phyloP scores from a whole-genome alignment of 1,139 yeast genomes.

The Kodamaea sp. region DNA sequence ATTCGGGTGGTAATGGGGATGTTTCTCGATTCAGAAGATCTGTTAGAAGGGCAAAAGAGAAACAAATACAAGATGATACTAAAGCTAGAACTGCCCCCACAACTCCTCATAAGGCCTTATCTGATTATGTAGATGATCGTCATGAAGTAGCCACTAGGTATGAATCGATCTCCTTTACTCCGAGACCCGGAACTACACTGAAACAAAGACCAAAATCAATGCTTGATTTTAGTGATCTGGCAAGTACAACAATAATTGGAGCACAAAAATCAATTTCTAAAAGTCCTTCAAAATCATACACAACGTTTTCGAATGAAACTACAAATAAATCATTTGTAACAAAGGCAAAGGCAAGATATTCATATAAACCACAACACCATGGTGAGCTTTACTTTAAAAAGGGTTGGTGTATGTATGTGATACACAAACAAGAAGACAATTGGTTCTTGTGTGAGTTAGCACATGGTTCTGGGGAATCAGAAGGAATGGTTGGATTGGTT shows the following conservation, averaged over 20 bases:
- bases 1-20: slow-evolving; percentile 62
- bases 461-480: slow-evolving; percentile 43
- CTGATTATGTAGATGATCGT: slow-evolving; percentile 35
- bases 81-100: slow-evolving; percentile 16
- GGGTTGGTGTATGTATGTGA: slow-evolving; percentile 67
- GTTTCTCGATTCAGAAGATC: slow-evolving; percentile 42
- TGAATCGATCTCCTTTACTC: slow-evolving; percentile 31
- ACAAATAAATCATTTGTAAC: slow-evolving; percentile 51
- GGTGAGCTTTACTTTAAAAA: slow-evolving; percentile 74
- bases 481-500: slow-evolving; percentile 63
- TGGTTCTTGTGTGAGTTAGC: slow-evolving; percentile 86
- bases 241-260: slow-evolving; percentile 12
- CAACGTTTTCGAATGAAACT: slow-evolving; percentile 23
- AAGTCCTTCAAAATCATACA: slow-evolving; percentile 31
- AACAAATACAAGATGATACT: slow-evolving; percentile 4
- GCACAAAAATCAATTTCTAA: slow-evolving; percentile 21
- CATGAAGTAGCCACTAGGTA: slow-evolving; percentile 39
- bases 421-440: slow-evolving; percentile 78
- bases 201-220: slow-evolving; percentile 42
- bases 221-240: slow-evolving; percentile 21
- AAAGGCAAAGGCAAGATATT: slow-evolving; percentile 66
- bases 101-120: slow-evolving; percentile 22
- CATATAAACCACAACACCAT: slow-evolving; percentile 72
- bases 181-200: slow-evolving; percentile 6
- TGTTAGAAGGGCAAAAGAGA: slow-evolving; percentile 25